These are phyloP conservation scores for Yamagishiella unicocca DNA, from an alignment of 139 green algal genomes.

Conservation along the genomic window DNA sequence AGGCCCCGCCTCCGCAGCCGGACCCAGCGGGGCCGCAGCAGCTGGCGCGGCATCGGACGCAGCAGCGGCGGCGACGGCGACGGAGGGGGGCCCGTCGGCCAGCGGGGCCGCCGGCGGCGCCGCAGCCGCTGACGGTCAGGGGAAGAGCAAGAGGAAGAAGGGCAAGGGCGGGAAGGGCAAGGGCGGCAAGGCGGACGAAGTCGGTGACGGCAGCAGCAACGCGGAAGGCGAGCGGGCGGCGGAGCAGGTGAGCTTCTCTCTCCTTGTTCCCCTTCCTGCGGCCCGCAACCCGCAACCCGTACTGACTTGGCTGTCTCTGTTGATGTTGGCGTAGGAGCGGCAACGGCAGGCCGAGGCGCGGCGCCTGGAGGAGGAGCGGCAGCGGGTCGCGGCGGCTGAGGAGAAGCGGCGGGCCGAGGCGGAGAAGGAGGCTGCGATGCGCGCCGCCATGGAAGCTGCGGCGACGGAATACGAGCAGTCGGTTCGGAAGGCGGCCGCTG, in stretches of 20 bases:
- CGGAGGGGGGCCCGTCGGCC: background rate
- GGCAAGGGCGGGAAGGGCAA: slow-evolving; percentile 30
- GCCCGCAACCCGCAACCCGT: too few relatives aligned
- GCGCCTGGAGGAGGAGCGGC: slow-evolving; percentile 14
- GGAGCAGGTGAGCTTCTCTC: background rate
- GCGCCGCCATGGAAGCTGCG: slow-evolving; percentile 41
- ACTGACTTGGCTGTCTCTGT: too few relatives aligned
- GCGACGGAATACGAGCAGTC: slow-evolving; percentile 39
- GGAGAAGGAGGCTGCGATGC: slow-evolving; percentile 27
- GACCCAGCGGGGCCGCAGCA: background rate
- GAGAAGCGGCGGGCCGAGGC: slow-evolving; percentile 4
- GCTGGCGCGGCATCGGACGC: background rate
- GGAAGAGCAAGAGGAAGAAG: slow-evolving; percentile 29
- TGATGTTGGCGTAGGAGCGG: background rate
- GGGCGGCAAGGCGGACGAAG: background rate
- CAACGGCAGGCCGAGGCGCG: slow-evolving; percentile 24
- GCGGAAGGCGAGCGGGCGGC: background rate
- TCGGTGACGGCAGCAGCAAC: background rate
- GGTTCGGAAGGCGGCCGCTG: slow-evolving; percentile 17
- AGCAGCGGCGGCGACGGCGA: background rate
- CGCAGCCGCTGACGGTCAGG: background rate
- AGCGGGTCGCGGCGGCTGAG: background rate
- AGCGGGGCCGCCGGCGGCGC: too few relatives aligned
- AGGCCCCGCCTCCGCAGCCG: background rate
- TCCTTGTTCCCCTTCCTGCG: too few relatives aligned